Percentiles rank a stretch among this genome's conserved stretches.
These are phyloP conservation scores for Auxenochlorella protothecoides DNA, from an alignment of 139 green algal genomes.

Conservation along the genomic window DNA sequence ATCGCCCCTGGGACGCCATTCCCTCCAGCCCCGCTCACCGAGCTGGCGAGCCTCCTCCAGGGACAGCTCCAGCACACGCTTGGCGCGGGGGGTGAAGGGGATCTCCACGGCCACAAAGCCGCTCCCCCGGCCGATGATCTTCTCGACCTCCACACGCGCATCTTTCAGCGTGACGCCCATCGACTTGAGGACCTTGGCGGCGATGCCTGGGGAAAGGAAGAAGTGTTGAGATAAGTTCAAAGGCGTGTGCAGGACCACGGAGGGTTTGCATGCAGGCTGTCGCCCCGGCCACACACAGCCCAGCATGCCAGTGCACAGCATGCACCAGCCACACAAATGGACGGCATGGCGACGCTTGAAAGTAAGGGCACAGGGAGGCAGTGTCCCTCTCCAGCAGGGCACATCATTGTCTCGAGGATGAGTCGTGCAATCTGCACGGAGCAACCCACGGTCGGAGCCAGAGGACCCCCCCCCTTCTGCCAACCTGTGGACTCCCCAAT, in stretches of 20 bases:
- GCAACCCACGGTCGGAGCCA: background rate
- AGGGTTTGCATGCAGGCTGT: too few relatives aligned
- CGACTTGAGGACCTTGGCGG: slow-evolving; percentile 97
- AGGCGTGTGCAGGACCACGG: too few relatives aligned
- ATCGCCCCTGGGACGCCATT: too few relatives aligned
- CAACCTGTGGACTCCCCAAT: slow-evolving; percentile 92
- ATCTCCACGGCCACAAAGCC: slow-evolving; percentile 99
- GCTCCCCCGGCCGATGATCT: slow-evolving; percentile 94
- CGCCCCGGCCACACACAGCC: too few relatives aligned
- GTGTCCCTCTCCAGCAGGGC: too few relatives aligned
- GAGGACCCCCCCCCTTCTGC: background rate
- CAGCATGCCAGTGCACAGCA: too few relatives aligned
- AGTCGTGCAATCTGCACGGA: too few relatives aligned
- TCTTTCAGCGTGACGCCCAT: slow-evolving; percentile 99
- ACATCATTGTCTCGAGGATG: too few relatives aligned
- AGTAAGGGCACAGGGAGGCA: too few relatives aligned
- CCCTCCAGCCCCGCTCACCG: slow-evolving; percentile 33
- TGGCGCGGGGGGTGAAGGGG: slow-evolving; percentile 96
- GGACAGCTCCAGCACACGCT: slow-evolving; percentile 97
- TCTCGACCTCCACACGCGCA: slow-evolving; percentile 94
- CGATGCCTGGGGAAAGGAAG: slow-evolving; percentile 58
- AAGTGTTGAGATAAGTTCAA: too few relatives aligned
- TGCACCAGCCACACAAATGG: too few relatives aligned
- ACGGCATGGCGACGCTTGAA: too few relatives aligned
- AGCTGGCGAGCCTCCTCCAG: slow-evolving; percentile 96